Evolutionary conservation across 192 early-diverging fungal genomes (phyloP).

Genomic region (Haplosporangium gracile): DNA sequence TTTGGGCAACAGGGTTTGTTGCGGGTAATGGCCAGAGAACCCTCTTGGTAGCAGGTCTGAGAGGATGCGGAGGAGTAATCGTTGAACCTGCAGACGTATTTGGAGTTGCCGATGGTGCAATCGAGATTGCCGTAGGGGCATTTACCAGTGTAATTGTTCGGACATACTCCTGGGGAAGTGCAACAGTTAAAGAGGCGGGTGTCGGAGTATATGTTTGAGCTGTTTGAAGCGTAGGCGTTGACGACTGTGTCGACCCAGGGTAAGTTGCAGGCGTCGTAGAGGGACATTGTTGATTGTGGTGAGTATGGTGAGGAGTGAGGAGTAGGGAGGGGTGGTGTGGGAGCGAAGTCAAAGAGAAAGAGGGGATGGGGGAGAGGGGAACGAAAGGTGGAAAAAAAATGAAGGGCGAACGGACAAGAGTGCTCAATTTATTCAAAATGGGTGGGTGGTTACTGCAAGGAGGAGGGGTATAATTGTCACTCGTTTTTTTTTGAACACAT

Average conservation of each 20-base stretch:
- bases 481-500: background rate
- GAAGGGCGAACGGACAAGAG: background rate
- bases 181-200: background rate
- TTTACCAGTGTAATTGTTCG: background rate
- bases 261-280: background rate
- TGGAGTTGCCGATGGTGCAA: slow-evolving; percentile 2
- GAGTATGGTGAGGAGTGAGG: background rate
- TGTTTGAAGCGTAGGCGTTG: background rate
- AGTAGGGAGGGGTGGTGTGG: background rate
- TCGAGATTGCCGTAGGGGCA: background rate
- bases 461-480: no score
- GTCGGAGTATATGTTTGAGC: background rate
- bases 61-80: background rate
- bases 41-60: background rate
- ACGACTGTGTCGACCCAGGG: slow-evolving; percentile 4
- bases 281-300: background rate
- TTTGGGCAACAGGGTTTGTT: background rate
- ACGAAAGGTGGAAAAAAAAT: background rate
- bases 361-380: background rate
- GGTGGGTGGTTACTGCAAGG: no score
- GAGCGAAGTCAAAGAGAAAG: background rate
- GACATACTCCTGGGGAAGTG: background rate
- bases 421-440: slow-evolving; percentile 3
- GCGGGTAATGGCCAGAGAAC: background rate
- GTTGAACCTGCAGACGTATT: background rate